Base-by-base conservation (phyloP, 139 green algal species). In the Coelastrella sp. region DNA sequence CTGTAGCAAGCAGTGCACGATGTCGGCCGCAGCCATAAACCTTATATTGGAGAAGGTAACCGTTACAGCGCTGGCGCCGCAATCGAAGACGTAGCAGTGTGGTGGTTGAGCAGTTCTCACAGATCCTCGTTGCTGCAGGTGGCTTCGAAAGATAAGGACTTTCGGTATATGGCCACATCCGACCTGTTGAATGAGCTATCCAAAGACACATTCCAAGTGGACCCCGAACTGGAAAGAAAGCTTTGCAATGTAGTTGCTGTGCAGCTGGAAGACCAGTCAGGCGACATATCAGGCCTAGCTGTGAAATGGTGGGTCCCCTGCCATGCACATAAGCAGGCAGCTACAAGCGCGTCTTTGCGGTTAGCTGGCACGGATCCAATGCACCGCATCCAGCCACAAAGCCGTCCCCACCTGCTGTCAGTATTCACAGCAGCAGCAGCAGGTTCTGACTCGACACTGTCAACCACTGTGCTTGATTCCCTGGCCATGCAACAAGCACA, bases 151-250 rank as follows among this genome's bases (percentile, higher is more conserved):
- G 95, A 97, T 78, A 96, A 96, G 90, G 96, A 98, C 83, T 98
- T 96, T 83, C 92, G 98, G 19, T 99, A 99, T 90, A 99, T 99
- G 98, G 98, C 97, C 60, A 98, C 97, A 2, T 97, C 93, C 7
- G 98, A 99, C 92, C 92, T 99, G 68, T 93, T 97, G 14, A 94
- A 93, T 61, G 98, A 99, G 91, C 96, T 99, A 4, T 82, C 94
- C 19, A 97, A 96, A 75, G 94, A 97, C 20, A 91, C 76, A 2
- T 98, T 99, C 87, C 94, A 92, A 11, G 93, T 94, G 7, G 95
- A 97, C 58, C 57, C 87, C 3, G 94, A 97, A 6, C 93, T 91
- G 73, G 97, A 99, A 92, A 92, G 87, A 11, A 92, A 94, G 87
- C 90, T 99, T 3, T 94, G 87, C 47, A 83, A 92, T 2, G 94